These are phyloP conservation scores for Rubia peregrina DNA, from an alignment of 305 asterid species.

Conservation along the genomic window DNA sequence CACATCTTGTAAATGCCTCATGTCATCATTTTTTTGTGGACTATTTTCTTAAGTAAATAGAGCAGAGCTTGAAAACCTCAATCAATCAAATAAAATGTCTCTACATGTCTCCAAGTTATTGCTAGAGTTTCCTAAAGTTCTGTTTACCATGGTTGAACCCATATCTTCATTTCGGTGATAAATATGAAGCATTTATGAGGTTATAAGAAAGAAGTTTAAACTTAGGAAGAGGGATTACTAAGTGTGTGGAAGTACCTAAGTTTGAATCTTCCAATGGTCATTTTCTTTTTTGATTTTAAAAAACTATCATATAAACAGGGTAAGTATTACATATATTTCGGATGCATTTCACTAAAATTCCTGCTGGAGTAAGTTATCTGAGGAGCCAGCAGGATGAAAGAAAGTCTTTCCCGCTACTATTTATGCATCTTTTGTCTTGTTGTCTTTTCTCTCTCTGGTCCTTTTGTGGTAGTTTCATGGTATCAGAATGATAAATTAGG, in stretches of 20 bases:
- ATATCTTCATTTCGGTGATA: not conserved
- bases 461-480: not conserved
- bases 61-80: not conserved
- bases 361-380: not conserved
- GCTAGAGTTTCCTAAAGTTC: not conserved
- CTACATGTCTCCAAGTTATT: slow-evolving; percentile 5
- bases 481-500: not conserved
- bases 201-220: not conserved
- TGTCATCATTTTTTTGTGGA: not conserved
- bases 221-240: not conserved
- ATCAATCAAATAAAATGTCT: not conserved
- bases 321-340: not conserved
- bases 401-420: not conserved
- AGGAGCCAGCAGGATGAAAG: not conserved
- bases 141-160: not conserved
- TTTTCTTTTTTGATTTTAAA: not conserved
- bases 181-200: not conserved
- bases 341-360: not conserved
- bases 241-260: not conserved
- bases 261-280: not conserved
- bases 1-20: slow-evolving; percentile 10
- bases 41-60: not conserved
- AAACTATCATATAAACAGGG: not conserved
- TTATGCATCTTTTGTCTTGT: not conserved
- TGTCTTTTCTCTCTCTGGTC: not conserved